A percentile compares a stretch with the other conserved stretches of the same genome.
These are phyloP conservation scores for Venturia aucupariae DNA, from an alignment of 2,329 filamentous ascomycete species.

Conservation along the genomic window DNA sequence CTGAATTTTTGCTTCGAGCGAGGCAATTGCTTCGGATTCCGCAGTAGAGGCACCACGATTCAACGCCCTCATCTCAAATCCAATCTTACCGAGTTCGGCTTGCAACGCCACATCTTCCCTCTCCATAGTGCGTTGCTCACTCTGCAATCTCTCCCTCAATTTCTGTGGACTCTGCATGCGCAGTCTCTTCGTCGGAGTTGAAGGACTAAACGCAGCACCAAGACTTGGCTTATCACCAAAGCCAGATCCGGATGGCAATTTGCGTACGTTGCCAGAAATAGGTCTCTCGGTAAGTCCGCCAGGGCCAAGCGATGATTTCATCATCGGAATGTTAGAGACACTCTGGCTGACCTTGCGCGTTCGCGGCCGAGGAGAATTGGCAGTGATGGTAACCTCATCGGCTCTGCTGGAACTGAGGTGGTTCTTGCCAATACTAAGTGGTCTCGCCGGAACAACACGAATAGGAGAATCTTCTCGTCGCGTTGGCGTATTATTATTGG, in stretches of 20 bases:
- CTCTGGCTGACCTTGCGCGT: constrained; percentile 29
- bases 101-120: constrained; percentile 61
- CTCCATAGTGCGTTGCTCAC: constrained; percentile 65
- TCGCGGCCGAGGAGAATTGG: constrained; percentile 28
- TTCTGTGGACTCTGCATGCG: constrained; percentile 54
- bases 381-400: constrained; percentile 30
- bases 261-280: constrained; percentile 44
- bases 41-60: constrained; percentile 16
- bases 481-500: constrained; percentile 20
- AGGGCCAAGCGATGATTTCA: constrained; percentile 28
- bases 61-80: constrained; percentile 60
- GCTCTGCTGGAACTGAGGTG: constrained; percentile 2
- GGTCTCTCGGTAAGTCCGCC: constrained; percentile 42
- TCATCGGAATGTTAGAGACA: constrained; percentile 41
- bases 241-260: constrained; percentile 52
- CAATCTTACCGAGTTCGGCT: constrained; percentile 69
- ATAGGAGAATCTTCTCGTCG: constrained; percentile 10
- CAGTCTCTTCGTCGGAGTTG: constrained; percentile 52
- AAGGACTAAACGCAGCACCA: constrained; percentile 8
- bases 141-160: constrained; percentile 72
- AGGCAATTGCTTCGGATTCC: constrained; percentile 20
- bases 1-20: constrained; percentile 1
- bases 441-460: constrained; percentile 2
- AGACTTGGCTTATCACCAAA: constrained; percentile 20
- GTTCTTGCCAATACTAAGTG: constrained; percentile 6